Evolutionary conservation across 306 rosid species (phyloP), one percentile per base, ranked within the genome.

Genomic region (Hippophae tibetana): DNA sequence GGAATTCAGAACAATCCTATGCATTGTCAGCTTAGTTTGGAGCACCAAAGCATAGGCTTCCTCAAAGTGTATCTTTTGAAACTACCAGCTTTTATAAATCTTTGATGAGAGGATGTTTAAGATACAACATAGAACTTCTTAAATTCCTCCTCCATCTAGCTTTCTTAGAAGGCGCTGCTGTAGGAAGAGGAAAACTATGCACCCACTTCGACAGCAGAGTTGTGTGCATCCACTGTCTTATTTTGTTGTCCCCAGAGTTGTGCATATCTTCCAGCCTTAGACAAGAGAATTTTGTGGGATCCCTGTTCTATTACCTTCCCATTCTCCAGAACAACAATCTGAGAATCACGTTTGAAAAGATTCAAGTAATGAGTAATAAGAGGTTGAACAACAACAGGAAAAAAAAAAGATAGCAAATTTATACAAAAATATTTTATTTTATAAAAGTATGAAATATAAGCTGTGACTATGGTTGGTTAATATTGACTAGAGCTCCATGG

Each of bases 181-280:
- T 14, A 64, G 47, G 59, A 57, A 10, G 45, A 59, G 45, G 26
- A 47, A 25, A 62, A 43, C 69, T 66, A 80, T 50, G 76, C 65
- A 68, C 71, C 83, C 47, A 73, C 13, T 73, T 74, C 81, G 69
- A 72, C 66, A 54, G 86, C 80, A 25, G 94, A 52, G 57, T 90
- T 94, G 56, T 79, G 71, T 46, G 83, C 76, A 68, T 92, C 96
- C 25, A 87, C 49, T 14, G 96, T 71, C 78, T 64, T 92, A 72
- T 90, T 87, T 78, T 92, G 98, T 72, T 92, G 96, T 66, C 82
- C 89, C 98, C 98, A 92, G 42, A 92, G 89, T 72, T 92, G 98
- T 13, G 98, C 86, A 71, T 92, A 92, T 82, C 98, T 85, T 80
- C 96, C 98, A 6, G 76, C 86, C 52, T 83, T 79, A 6, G 82